phyloP scores from a whole-genome alignment of 306 rosid genomes.

The Acacia crassicarpa region DNA sequence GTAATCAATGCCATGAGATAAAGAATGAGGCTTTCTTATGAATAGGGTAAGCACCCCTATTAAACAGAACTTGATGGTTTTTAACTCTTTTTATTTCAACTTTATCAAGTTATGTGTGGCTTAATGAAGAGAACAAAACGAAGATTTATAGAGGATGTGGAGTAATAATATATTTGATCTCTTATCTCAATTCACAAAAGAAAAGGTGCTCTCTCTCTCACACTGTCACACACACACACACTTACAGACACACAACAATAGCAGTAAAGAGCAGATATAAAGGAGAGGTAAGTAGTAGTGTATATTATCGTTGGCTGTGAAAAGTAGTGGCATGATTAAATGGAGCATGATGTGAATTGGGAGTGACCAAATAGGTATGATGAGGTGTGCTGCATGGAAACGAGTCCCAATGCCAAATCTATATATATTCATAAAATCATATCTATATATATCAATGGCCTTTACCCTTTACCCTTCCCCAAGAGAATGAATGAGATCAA shows the following conservation, averaged over 20 bases:
- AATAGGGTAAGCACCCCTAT: too few species aligned
- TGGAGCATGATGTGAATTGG: neutral
- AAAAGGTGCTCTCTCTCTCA: too few species aligned
- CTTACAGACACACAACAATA: neutral
- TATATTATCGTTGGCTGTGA: neutral
- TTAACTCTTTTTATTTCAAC: too few species aligned
- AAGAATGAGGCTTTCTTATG: too few species aligned
- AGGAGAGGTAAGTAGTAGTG: neutral
- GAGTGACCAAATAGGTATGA: neutral
- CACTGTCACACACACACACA: too few species aligned
- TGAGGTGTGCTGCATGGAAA: constrained; percentile 66
- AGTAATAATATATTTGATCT: too few species aligned
- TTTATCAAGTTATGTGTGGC: neutral
- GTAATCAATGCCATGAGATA: too few species aligned
- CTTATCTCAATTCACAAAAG: too few species aligned
- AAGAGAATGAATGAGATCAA: neutral
- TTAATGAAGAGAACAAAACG: neutral
- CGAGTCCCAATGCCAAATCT: constrained; percentile 60
- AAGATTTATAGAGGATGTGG: too few species aligned
- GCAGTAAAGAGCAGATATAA: neutral
- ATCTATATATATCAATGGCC: too few species aligned
- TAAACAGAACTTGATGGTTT: too few species aligned
- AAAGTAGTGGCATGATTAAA: neutral
- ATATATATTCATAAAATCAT: too few species aligned
- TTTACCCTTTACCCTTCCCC: neutral